Evolutionary conservation across 768 basidiomycete genomes (phyloP), one percentile per base, ranked within the genome.

Genomic region (Lactifluus subvellereus): DNA sequence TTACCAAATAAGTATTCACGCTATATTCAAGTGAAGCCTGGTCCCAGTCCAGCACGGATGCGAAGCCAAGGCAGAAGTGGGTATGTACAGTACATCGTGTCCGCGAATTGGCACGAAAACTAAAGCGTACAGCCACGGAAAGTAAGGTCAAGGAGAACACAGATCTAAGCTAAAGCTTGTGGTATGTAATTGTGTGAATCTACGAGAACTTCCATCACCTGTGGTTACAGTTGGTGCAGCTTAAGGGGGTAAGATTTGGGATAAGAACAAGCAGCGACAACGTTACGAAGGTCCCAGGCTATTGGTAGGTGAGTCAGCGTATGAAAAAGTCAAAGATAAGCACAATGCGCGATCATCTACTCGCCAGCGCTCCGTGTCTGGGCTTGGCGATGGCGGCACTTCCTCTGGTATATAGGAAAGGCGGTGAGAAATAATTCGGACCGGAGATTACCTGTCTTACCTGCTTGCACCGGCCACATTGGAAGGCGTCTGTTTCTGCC

Each of bases 331-430:
- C 33, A 30, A 47, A 42, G 14, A 20, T 27, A 18, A 18, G 37
- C 37, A 53, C 27, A 20, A 80, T 87, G 71, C 72, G 90, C 89
- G 3, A 96, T 98, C 95, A 98, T 98, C 27, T 95, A 94, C 76
- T 98, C 97, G 77, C 98, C 97, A 8, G 97, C 96, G 71, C 91
- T 94, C 59, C 97, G 83, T 8, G 97, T 99, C 73, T 99, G 97
- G 69, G 92, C 92, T 78, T 98, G 94, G 68, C 92, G 88, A 70
- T 97, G 97, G 49, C 88, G 83, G 69, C 92, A 91, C 77, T 93
- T 92, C 69, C 89, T 78, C 87, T 89, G 64, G n/a, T 45, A 45
- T 60, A 55, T 3, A 43, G 22, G 43, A 48, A 40, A 64, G 1
- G 37, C 54, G 8, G 18, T 52, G 47, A 59, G 59, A 14, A 59